Base-by-base conservation (phyloP, 2,329 filamentous ascomycete genomes). In the Scedosporium aurantiacum region DNA sequence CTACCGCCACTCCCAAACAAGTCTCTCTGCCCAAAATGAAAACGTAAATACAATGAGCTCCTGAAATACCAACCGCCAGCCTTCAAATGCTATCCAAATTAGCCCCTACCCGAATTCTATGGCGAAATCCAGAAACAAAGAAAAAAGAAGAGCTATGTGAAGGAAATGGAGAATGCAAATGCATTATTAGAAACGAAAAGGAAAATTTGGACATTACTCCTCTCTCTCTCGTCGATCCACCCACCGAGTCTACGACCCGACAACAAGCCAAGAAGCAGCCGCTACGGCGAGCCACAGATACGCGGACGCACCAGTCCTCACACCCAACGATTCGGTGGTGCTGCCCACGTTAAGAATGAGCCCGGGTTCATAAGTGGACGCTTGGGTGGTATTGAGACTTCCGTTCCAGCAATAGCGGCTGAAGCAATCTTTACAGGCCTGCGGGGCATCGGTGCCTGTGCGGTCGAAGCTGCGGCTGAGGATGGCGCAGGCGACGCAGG, bases 391-490 rank as follows among this genome's bases (percentile, higher is more conserved):
- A 47, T 60, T 32, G 32, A 60, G 25, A 14, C 18, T 89, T n/a
- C 94, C 94, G 71, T 97, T 83, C 94, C 94, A 99, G 81, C 94
- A 99, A 76, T 97, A 97, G 21, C 78, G 74, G 12, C 78, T 66
- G 73, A 97, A 97, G 76, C 94, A 99, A 58, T 79, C 69, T 52
- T 75, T 78, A 76, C 94, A 99, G 8, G 83, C 84, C 0, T 81
- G 78, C 0, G 93, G 93, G 1, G 92, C 79, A 0, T 75, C 64
- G 0, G 87, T 88, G 18, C 80, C 78, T 0, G 90, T 93, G 58
- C 90, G 82, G 63, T 84, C 79, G 65, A 94, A 82, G 66, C 87
- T 91, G 64, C 93, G 83, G 60, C 82, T 83, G 16, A 97, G 79
- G 45, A 96, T 86, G 4, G 93, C 94, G 73, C 94, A 99, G 23